Evolutionary conservation across 768 basidiomycete species (phyloP).

Genomic region (Chalciporus chontae): DNA sequence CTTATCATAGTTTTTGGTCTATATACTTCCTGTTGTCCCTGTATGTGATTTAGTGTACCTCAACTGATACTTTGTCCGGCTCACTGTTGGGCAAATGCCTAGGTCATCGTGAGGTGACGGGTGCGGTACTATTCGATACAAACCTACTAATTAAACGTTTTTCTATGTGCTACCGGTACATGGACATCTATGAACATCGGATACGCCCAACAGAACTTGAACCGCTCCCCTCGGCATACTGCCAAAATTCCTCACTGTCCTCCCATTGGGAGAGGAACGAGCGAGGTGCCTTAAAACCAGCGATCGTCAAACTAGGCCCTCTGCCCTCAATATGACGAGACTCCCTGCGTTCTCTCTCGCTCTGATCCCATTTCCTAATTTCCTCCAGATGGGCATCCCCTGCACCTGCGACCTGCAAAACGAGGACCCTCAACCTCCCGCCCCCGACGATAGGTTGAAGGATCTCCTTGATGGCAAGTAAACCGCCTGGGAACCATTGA

Average conservation of each 20-base stretch:
- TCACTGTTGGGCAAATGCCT: too few species aligned
- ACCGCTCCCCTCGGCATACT: not conserved
- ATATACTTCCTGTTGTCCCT: constrained; percentile 9
- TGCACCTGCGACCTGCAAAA: constrained; percentile 9
- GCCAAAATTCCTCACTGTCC: constrained; percentile 11
- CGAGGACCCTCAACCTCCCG: constrained; percentile 4
- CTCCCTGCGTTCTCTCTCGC: not conserved
- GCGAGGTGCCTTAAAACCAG: not conserved
- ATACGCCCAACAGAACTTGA: too few species aligned
- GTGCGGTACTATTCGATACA: not conserved
- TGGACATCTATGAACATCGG: too few species aligned
- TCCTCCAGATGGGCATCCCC: constrained; percentile 4
- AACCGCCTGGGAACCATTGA: not conserved
- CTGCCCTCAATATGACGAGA: not conserved
- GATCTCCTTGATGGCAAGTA: not conserved
- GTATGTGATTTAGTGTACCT: not conserved
- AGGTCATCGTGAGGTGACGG: too few species aligned
- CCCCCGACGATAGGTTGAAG: constrained; percentile 6
- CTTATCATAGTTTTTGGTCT: constrained; percentile 8
- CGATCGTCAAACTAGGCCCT: not conserved
- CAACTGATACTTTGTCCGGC: not conserved
- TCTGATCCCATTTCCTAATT: constrained; percentile 9
- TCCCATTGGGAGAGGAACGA: constrained; percentile 10
- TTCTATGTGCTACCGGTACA: too few species aligned
- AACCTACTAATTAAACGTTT: too few species aligned